Evolutionary conservation across 169 alveolate species (phyloP).

Genomic region (Cardiosporidium cionae): DNA sequence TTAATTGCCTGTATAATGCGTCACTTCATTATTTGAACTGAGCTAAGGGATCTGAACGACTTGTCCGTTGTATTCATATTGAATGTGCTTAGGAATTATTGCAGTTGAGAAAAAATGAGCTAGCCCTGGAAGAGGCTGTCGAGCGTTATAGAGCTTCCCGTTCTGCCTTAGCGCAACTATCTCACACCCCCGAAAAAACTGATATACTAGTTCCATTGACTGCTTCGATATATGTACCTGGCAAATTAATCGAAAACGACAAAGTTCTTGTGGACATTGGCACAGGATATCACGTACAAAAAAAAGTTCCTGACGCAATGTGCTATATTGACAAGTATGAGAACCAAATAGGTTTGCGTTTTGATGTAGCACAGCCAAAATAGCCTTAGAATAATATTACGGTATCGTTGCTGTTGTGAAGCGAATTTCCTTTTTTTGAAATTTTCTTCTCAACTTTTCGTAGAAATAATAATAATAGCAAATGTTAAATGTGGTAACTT

Average conservation of each 20-base stretch:
- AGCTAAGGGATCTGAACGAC: too few relatives aligned
- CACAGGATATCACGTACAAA: not conserved
- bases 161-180: not conserved
- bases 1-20: too few relatives aligned
- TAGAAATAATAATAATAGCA: too few relatives aligned
- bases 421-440: too few relatives aligned
- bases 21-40: too few relatives aligned
- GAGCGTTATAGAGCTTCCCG: not conserved
- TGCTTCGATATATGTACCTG: not conserved
- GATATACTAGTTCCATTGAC: not conserved
- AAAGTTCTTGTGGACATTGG: not conserved
- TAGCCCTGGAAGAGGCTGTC: not conserved
- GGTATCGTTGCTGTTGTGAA: too few relatives aligned
- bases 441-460: too few relatives aligned
- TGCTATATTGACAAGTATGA: not conserved
- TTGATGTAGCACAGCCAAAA: too few relatives aligned
- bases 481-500: too few relatives aligned
- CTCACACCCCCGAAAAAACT: not conserved
- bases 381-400: too few relatives aligned
- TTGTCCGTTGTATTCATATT: too few relatives aligned
- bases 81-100: not conserved
- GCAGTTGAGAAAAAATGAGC: not conserved
- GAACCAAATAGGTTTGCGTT: too few relatives aligned
- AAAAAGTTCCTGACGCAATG: not conserved
- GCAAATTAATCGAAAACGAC: not conserved